Evolutionary conservation across 2,329 filamentous ascomycete genomes (phyloP), one percentile per base, ranked within the genome.

Genomic region (Rachicladosporium sp.): DNA sequence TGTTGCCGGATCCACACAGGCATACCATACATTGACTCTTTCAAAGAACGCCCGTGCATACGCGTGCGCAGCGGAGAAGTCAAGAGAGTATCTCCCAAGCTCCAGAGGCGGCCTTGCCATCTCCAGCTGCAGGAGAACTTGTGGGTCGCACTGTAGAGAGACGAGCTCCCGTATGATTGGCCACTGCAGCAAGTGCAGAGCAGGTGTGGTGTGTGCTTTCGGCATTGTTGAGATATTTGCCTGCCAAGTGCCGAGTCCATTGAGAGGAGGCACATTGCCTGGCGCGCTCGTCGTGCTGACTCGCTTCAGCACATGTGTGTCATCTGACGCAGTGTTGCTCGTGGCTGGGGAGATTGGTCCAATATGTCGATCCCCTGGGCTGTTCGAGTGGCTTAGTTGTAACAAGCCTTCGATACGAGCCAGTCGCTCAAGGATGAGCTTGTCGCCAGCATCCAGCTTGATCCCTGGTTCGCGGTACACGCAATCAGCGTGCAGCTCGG

Each of bases 161-260:
- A 89, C 80, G 13, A 91, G 66, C 53, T 87, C 80, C 19, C 81
- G 73, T 48, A 89, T 88, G 48, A 87, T 67, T 9, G 83, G 84
- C 76, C 83, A 88, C 52, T 87, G 82, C 4, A 89, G 66, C 12
- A 89, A 65, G 57, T 89, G 80, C 49, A 87, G 65, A 1, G 82
- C 82, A 4, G 83, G 82, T 43, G 84, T 89, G 0, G 82, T 88
- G 59, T 89, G 84, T 10, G 81, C 71, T 60, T 86, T 88, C 13
- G 84, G 84, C 82, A 89, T 89, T 19, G 81, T 85, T 2, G 82
- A 87, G 47, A 89, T 86, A 58, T 85, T 88, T 40, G 69, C 74
- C 13, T 69, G 74, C 81, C 81, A 87, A 3, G 81, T 83, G 4
- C 80, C 81, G 46, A 87, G 69, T 4, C 81, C 82, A 42, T 64